Conservation (phyloP, 2,329 filamentous ascomycete species). For the Monascus ruber region DNA sequence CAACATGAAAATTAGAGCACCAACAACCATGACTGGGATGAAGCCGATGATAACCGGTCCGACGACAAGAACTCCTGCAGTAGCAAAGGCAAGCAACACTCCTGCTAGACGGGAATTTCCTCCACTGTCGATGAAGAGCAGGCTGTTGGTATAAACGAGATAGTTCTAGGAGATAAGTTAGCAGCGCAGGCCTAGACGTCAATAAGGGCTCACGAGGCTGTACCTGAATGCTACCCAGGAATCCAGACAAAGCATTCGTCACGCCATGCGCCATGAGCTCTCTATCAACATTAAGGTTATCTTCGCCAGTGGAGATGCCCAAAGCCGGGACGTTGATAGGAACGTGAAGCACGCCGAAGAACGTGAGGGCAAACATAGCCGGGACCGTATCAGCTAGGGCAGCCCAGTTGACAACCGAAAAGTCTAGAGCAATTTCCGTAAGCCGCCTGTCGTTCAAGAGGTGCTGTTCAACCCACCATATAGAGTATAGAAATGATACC, state of each 20-base stretch:
- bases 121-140: conserved; percentile 91
- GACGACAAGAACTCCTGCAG: conserved; percentile 69
- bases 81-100: conserved; percentile 68
- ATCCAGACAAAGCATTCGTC: conserved; percentile 83
- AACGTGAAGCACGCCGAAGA: conserved; percentile 93
- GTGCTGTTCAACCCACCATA: conserved; percentile 54
- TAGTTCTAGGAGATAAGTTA: conserved; percentile 61
- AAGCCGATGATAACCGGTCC: conserved; percentile 84
- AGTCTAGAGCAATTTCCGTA: conserved; percentile 43
- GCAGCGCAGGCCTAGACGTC: conserved; percentile 4
- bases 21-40: conserved; percentile 95
- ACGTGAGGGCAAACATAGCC: conserved; percentile 92
- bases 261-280: conserved; percentile 88
- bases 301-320: conserved; percentile 80
- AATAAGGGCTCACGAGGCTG: neutral
- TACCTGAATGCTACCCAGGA: conserved; percentile 69
- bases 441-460: neutral
- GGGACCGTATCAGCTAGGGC: conserved; percentile 77
- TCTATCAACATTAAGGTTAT: conserved; percentile 80
- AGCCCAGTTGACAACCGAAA: conserved; percentile 68
- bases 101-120: conserved; percentile 80
- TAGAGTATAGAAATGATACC: conserved; percentile 95
- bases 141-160: conserved; percentile 90
- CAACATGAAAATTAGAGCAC: conserved; percentile 77
- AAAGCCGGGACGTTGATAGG: conserved; percentile 95